Base-by-base conservation (phyloP, 495 filamentous ascomycete genomes). In the Endocarpon pusillum region DNA sequence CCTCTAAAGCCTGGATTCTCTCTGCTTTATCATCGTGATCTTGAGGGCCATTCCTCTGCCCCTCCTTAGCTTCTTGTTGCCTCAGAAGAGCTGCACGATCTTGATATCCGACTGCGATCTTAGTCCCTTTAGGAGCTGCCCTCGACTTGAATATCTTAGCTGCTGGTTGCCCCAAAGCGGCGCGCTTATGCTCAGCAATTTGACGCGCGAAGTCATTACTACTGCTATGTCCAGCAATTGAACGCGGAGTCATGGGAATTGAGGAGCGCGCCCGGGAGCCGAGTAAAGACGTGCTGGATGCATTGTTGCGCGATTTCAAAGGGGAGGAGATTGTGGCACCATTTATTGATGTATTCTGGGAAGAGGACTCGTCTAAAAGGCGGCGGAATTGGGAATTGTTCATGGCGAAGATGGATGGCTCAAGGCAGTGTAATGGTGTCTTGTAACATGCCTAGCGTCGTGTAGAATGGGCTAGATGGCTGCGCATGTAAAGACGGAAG, bases 351-450 rank as follows among this genome's bases (percentile, higher is more conserved):
- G 6, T 52, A 37, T 22, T 59, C 61, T 15, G 55, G 3, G 22
- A 18, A 19, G 59, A 45, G 2, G 56, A 66, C 36, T 67, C 67
- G 25, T 73, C 58, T 6, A 97, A 49, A n/a, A 97, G 71, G 35
- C 78, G 75, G 32, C 89, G 85, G 50, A 97, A 97, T 50, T 97
- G 82, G 12, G 81, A 69, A 68, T 96, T 94, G 52, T 97, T 93
- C 89, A 97, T 97, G 37, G 28, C 51, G 43, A 17, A n/a, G n/a
- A n/a, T n/a, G n/a, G n/a, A n/a, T n/a, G n/a, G n/a, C n/a, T n/a
- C n/a, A n/a, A n/a, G n/a, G n/a, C n/a, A n/a, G n/a, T n/a, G n/a
- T n/a, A n/a, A n/a, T n/a, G n/a, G n/a, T n/a, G n/a, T n/a, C n/a
- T n/a, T n/a, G n/a, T n/a, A n/a, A n/a, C n/a, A n/a, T n/a, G n/a